Evolutionary conservation across 1,139 yeast genomes (phyloP).

Genomic region (Magnusiomyces sp.): DNA sequence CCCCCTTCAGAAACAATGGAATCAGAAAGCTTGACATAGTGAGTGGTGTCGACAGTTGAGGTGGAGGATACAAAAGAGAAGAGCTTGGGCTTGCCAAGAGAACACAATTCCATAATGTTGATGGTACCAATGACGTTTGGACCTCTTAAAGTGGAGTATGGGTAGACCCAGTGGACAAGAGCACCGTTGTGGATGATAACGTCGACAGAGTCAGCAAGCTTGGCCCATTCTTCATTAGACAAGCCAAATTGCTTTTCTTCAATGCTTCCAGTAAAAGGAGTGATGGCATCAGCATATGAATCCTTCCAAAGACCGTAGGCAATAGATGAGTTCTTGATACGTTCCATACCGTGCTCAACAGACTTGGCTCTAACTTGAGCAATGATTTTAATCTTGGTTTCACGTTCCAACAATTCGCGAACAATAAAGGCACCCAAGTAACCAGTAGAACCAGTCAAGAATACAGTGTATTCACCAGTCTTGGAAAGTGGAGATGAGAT

Average conservation of each 20-base stretch:
- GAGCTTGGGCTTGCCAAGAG: constrained; percentile 70
- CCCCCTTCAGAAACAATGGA: constrained; percentile 54
- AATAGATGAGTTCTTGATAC: constrained; percentile 67
- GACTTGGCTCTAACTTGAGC: constrained; percentile 89
- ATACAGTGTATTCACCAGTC: constrained; percentile 46
- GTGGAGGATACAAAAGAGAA: constrained; percentile 94
- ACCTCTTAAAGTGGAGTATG: constrained; percentile 80
- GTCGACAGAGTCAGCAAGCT: constrained; percentile 55
- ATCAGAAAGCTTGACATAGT: constrained; percentile 73
- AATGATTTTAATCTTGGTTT: constrained; percentile 46
- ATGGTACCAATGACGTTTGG: constrained; percentile 88
- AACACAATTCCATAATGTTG: constrained; percentile 72
- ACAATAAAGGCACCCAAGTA: constrained; percentile 87
- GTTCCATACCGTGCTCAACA: constrained; percentile 58
- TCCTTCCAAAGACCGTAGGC: constrained; percentile 86
- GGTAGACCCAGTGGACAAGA: constrained; percentile 97
- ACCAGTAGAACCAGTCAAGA: constrained; percentile 94
- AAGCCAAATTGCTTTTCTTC: constrained; percentile 66
- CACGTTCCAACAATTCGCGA: constrained; percentile 59
- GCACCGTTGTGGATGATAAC: constrained; percentile 95
- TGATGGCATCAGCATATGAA: constrained; percentile 46
- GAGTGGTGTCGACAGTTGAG: constrained; percentile 77
- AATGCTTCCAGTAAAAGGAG: constrained; percentile 78
- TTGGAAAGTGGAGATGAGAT: constrained; percentile 32
- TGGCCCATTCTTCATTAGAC: constrained; percentile 46